These are phyloP conservation scores for Trichosanthes cucumerina DNA, from an alignment of 306 rosid genomes.

Conservation along the genomic window DNA sequence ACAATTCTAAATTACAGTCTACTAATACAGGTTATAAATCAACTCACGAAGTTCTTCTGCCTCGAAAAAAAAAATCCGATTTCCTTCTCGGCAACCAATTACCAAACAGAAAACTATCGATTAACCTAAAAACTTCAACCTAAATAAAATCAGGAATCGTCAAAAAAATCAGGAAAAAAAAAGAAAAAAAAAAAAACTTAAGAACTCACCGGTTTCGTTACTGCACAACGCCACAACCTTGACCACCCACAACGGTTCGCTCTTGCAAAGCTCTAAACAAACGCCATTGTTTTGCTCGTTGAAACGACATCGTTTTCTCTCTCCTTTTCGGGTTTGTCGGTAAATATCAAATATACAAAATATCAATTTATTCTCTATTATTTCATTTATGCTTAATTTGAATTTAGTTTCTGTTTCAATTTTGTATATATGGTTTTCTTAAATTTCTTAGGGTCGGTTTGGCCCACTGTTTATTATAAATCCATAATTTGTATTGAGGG, in stretches of 20 bases:
- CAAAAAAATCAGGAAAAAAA: not conserved
- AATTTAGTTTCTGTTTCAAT: no score
- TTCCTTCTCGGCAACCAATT: not conserved
- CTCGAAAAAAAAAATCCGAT: not conserved
- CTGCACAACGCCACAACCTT: not conserved
- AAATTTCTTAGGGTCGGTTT: no score
- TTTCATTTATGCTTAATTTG: no score
- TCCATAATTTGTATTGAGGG: no score
- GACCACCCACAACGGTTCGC: not conserved
- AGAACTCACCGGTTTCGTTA: not conserved
- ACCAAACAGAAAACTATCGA: not conserved
- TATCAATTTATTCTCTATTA: no score
- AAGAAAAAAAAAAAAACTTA: not conserved
- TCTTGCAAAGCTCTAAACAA: not conserved
- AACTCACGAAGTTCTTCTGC: not conserved
- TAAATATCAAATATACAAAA: no score
- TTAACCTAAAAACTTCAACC: not conserved
- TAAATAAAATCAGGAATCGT: not conserved
- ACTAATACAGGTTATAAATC: no score
- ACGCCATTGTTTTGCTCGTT: not conserved
- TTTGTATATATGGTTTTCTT: no score
- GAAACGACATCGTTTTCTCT: not conserved
- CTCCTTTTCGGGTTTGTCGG: not conserved
- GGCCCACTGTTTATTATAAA: no score
- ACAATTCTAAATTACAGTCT: not conserved